Conservation (phyloP, 2,329 filamentous ascomycete genomes). For the Cladorrhinum sp. region DNA sequence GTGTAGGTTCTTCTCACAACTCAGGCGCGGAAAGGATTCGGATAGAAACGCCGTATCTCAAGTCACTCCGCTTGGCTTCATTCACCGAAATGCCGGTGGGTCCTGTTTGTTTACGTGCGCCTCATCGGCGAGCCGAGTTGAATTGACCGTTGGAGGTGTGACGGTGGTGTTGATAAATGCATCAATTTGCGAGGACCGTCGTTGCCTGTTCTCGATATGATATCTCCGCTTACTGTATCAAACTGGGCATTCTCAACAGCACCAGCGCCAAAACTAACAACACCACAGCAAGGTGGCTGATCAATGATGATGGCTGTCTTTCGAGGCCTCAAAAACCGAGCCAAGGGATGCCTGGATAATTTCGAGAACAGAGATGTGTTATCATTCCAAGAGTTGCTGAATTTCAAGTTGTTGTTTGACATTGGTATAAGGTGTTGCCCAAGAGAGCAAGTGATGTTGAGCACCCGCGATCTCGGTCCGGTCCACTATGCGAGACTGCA, state of each 20-base stretch:
- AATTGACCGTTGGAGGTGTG: not conserved
- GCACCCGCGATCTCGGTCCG: not conserved
- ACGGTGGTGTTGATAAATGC: not conserved
- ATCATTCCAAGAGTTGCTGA: not conserved
- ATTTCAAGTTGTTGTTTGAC: not conserved
- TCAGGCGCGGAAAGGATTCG: not conserved
- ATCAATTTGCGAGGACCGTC: not conserved
- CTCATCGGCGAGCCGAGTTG: not conserved
- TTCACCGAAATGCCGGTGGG: not conserved
- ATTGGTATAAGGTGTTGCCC: not conserved
- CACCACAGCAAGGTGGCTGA: not conserved
- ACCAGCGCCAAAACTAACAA: not conserved
- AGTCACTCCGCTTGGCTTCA: not conserved
- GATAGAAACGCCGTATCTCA: not conserved
- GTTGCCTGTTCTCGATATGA: not conserved
- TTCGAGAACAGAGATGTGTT: not conserved
- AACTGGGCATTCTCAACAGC: not conserved
- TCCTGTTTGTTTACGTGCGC: too few relatives aligned
- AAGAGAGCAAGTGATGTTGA: not conserved
- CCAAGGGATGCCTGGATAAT: not conserved
- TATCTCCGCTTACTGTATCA: not conserved
- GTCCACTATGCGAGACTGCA: not conserved
- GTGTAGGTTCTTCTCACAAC: not conserved
- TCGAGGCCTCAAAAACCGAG: not conserved
- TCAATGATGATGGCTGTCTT: not conserved